A percentile compares a stretch with the other conserved stretches of the same genome.
Conservation (phyloP, 306 rosid species). For the Casuarina equisetifolia region DNA sequence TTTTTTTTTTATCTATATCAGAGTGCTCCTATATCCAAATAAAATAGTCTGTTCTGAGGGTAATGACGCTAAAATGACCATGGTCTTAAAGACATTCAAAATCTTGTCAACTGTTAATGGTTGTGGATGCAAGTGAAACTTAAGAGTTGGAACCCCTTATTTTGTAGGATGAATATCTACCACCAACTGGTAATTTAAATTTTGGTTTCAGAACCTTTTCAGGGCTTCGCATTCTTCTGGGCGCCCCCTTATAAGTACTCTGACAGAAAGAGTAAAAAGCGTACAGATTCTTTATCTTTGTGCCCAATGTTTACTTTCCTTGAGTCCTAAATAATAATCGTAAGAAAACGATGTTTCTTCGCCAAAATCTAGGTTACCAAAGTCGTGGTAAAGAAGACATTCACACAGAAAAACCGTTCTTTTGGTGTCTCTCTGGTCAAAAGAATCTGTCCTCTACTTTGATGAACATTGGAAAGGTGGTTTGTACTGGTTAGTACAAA, state of each 20-base stretch:
- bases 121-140: background rate
- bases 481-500: background rate
- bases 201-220: background rate
- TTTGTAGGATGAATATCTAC: background rate
- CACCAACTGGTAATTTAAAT: background rate
- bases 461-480: background rate
- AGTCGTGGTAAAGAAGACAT: background rate
- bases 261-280: background rate
- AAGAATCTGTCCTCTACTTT: background rate
- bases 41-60: no score
- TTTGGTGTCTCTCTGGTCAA: background rate
- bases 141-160: background rate
- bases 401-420: background rate
- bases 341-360: no score
- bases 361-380: background rate
- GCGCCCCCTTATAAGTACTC: no score
- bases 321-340: background rate
- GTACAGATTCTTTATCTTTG: background rate
- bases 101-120: no score
- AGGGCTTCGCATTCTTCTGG: background rate
- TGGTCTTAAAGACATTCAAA: no score
- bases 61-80: background rate
- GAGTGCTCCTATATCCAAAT: background rate
- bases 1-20: background rate
- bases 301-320: background rate